Percentiles rank a stretch among this genome's conserved stretches.
Evolutionary conservation across 768 basidiomycete genomes (phyloP).

Genomic region (Termitomyces sp.): DNA sequence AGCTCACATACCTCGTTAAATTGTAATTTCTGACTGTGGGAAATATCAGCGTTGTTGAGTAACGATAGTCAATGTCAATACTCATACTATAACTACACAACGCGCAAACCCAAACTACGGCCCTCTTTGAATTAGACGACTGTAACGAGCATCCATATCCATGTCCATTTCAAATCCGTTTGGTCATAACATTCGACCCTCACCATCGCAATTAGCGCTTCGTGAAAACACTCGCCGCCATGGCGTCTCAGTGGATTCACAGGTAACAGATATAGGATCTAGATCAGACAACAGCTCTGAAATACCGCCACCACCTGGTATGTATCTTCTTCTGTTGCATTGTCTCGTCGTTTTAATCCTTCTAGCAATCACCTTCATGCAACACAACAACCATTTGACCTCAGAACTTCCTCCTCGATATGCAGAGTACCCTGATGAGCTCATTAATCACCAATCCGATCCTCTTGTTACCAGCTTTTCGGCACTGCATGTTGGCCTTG

Average conservation of each 20-base stretch:
- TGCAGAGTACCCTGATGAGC: constrained; percentile 20
- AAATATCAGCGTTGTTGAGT: constrained; percentile 7
- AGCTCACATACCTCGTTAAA: background rate
- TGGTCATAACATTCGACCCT: constrained; percentile 21
- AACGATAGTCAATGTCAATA: background rate
- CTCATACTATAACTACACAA: background rate
- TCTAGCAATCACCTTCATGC: constrained; percentile 26
- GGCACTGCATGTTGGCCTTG: constrained; percentile 44
- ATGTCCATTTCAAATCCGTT: constrained; percentile 27
- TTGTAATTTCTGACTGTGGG: constrained; percentile 9
- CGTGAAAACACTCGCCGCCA: constrained; percentile 11
- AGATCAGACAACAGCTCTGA: constrained; percentile 15
- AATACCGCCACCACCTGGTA: constrained; percentile 13
- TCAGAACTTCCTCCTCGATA: constrained; percentile 29
- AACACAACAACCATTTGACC: constrained; percentile 21
- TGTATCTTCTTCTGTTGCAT: constrained; percentile 3
- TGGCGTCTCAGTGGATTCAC: constrained; percentile 7
- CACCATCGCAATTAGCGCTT: constrained; percentile 7
- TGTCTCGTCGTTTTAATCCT: background rate
- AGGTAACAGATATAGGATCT: constrained; percentile 8
- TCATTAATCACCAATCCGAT: constrained; percentile 32
- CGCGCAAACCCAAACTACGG: background rate
- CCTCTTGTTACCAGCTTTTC: constrained; percentile 44
- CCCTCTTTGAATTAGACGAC: background rate
- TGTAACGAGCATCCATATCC: background rate